Conservation (phyloP, 1,139 yeast species). For the Blastobotrys niveus region DNA sequence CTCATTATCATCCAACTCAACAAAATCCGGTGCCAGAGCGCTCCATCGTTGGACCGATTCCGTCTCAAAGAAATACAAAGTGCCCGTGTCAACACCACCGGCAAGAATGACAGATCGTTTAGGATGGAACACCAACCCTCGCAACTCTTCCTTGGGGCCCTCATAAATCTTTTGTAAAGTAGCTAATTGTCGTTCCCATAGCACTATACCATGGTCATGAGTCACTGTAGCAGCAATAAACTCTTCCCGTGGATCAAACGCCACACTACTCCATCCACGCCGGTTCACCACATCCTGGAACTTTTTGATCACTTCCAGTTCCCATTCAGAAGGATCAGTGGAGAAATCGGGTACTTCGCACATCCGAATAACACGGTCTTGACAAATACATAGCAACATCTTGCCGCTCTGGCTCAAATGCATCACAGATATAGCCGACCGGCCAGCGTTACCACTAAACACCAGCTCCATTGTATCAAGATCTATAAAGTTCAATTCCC, state of each 20-base stretch:
- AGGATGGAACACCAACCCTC: conserved; percentile 77
- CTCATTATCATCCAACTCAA: conserved; percentile 86
- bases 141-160: conserved; percentile 81
- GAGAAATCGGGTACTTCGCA: conserved; percentile 48
- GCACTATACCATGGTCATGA: conserved; percentile 78
- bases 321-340: conserved; percentile 39
- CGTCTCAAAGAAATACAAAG: conserved; percentile 76
- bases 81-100: conserved; percentile 85
- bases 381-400: conserved; percentile 68
- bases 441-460: conserved; percentile 51
- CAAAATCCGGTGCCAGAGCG: conserved; percentile 94
- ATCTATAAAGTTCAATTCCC: conserved; percentile 55
- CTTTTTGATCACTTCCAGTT: conserved; percentile 62
- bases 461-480: conserved; percentile 34
- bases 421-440: conserved; percentile 68
- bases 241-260: conserved; percentile 72
- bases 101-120: conserved; percentile 71
- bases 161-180: conserved; percentile 82
- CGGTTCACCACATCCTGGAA: conserved; percentile 89
- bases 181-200: conserved; percentile 91
- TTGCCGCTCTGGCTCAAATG: conserved; percentile 61
- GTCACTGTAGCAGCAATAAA: conserved; percentile 82
- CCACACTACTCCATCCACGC: conserved; percentile 81
- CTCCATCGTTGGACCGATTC: conserved; percentile 92
- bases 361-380: conserved; percentile 80